A percentile compares a stretch with the other conserved stretches of the same genome.
phyloP scores from a whole-genome alignment of 177 flowering plant genomes.

The Vitis hybrid region DNA sequence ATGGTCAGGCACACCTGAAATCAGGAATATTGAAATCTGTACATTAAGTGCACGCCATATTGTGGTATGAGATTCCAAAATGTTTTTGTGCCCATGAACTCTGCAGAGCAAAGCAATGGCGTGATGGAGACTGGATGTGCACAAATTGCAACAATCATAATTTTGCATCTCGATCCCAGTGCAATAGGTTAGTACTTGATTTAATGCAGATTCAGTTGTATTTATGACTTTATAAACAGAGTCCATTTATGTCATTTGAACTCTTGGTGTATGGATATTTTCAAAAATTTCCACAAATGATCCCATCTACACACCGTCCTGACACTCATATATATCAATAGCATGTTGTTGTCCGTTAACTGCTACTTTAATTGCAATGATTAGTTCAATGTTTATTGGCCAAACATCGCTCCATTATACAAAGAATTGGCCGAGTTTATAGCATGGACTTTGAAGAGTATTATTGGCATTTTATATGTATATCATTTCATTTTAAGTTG shows the following conservation, averaged over 20 bases:
- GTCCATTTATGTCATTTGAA: background rate
- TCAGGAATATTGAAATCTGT: background rate
- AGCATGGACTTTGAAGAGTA: background rate
- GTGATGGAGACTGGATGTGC: slow-evolving; percentile 99
- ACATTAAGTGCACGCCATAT: too few species aligned
- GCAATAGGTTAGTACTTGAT: slow-evolving; percentile 68
- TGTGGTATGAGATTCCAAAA: background rate
- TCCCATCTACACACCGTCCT: background rate
- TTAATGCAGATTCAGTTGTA: background rate
- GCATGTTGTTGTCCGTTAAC: too few species aligned
- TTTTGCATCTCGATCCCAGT: slow-evolving; percentile 79
- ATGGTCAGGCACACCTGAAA: too few species aligned
- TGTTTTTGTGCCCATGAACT: background rate
- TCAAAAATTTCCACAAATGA: background rate
- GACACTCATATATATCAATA: background rate
- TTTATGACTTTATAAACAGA: too few species aligned
- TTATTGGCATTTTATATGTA: too few species aligned
- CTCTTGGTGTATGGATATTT: background rate
- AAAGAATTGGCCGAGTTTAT: background rate
- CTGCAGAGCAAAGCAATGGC: slow-evolving; percentile 90
- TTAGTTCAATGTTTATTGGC: background rate
- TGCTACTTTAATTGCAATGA: too few species aligned
- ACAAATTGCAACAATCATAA: slow-evolving; percentile 90
- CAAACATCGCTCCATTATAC: background rate
- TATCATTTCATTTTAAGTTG: background rate